Base-by-base conservation (phyloP, 306 rosid species). In the Sicyos baderoa region DNA sequence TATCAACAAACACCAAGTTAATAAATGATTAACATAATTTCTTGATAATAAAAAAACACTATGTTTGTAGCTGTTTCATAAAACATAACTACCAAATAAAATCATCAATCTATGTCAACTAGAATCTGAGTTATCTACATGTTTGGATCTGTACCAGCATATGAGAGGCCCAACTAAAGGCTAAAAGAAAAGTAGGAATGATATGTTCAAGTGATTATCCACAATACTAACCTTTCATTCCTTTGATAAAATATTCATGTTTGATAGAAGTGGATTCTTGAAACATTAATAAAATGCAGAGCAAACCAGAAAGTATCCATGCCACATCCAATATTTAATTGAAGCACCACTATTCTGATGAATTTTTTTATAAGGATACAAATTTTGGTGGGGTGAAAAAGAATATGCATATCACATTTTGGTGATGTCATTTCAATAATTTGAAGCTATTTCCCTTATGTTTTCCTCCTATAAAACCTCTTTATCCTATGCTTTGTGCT, bases 381-480 rank as follows among this genome's bases (percentile, higher is more conserved):
- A 3, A 47, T 47, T 3, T 21, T 47, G 40, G 55, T 66, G 71
- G 42, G 40, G 18, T 65, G 71, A 65, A 44, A 66, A 47, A 66
- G 71, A 66, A 66, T 47, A 47, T 66, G 71, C 55, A 66, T 47
- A 45, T 66, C 71, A 22, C 19, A 45, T 21, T 12, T 65, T 65
- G 71, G 71, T 47, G 71, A 66, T 66, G 71, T 66, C 71, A 45
- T 47, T 22, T 44, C 54, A 45, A 66, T 47, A 66, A 66, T 47
- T 19, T 23, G 21, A 14, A 44, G 14, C 37, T 47, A 54, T 21
- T 13, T 18, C 51, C 32, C 15, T 19, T 22, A 21, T 22, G 18
- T 45, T 60, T 8, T 8, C 54, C 22, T 21, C 71, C 71, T 66
- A 66, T 66, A 66, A 66, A 47, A 44, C 14, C 40, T 7, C 17